Base-by-base conservation (phyloP, 164 flowering plant genomes). In the Chimonanthus salicifolius region DNA sequence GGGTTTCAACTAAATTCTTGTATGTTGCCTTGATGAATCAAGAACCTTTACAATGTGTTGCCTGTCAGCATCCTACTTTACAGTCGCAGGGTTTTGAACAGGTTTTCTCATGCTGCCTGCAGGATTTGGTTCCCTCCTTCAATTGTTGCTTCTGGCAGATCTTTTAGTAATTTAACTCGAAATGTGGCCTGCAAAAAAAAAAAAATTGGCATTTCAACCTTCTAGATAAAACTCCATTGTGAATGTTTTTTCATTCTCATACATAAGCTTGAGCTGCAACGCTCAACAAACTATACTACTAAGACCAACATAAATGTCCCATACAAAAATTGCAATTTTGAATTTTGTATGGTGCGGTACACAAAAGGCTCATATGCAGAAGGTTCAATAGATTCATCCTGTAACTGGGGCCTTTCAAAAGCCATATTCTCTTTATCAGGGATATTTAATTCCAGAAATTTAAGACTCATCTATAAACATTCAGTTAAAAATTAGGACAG, bases 141-240 rank as follows among this genome's bases (percentile, higher is more conserved):
- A 49, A 6, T 46, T 74, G 69, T 33, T 20, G n/a, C 64, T 21
- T 77, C 77, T 58, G 84, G 73, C 16, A 85, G 80, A 70, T 67
- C 68, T 47, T 76, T 82, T 71, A 87, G 74, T 20, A 85, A 92
- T 82, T 94, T 94, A 6, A 94, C 95, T 48, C 90, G 88, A 73
- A 84, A 91, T 0, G 70, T 62, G 3, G 82, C 95, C 92, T 93
- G 91, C 79, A 81, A 7, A 72, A 49, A 33, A 33, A 64, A 5
- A 9, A 18, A 47, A 20, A 0, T 20, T 67, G 62, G 47, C 9
- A 62, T 68, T 62, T 63, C 63, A 13, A 13, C 21, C 50, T 46
- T 64, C 21, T 13, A 45, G 47, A 71, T n/a, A 54, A 46, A 54
- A 13, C 5, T 21, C 43, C 49, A 1, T 8, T 62, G 7, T 49